These are phyloP conservation scores for Xerocomellus intermedius DNA, from an alignment of 768 basidiomycete genomes.

Conservation along the genomic window DNA sequence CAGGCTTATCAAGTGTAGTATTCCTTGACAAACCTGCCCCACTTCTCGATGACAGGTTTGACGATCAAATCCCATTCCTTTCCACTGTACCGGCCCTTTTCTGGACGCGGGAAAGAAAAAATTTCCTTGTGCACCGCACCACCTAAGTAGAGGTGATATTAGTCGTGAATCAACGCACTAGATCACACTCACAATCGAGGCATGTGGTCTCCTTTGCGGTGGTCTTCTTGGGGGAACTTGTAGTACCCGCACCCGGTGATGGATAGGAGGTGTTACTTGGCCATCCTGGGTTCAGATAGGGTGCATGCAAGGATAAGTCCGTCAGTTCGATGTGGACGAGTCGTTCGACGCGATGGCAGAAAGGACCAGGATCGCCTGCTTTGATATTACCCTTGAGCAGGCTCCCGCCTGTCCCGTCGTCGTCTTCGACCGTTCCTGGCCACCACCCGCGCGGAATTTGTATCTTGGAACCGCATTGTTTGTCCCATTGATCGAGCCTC, in stretches of 20 bases:
- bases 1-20: slow-evolving; percentile 25
- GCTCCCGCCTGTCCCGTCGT: slow-evolving; percentile 37
- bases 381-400: slow-evolving; percentile 65
- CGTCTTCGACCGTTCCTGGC: slow-evolving; percentile 53
- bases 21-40: slow-evolving; percentile 62
- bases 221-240: slow-evolving; percentile 17
- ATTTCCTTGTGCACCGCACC: slow-evolving; percentile 72
- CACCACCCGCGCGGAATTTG: slow-evolving; percentile 74
- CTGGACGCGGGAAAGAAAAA: slow-evolving; percentile 64
- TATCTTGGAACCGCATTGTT: slow-evolving; percentile 76
- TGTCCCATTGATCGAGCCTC: slow-evolving; percentile 76
- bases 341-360: slow-evolving; percentile 74
- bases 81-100: slow-evolving; percentile 51
- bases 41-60: slow-evolving; percentile 72
- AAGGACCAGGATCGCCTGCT: slow-evolving; percentile 58
- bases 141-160: slow-evolving; percentile 35
- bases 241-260: not conserved
- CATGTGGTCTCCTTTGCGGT: slow-evolving; percentile 31
- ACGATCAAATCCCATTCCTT: slow-evolving; percentile 76
- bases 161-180: not conserved
- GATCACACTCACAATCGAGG: slow-evolving; percentile 43
- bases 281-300: slow-evolving; percentile 58
- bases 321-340: slow-evolving; percentile 79
- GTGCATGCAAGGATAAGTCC: slow-evolving; percentile 56
- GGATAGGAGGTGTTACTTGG: slow-evolving; percentile 35